A percentile compares a stretch with the other conserved stretches of the same genome.
Conservation (phyloP, 1,284 basidiomycete species). For the Papiliotrema nemorosa region DNA sequence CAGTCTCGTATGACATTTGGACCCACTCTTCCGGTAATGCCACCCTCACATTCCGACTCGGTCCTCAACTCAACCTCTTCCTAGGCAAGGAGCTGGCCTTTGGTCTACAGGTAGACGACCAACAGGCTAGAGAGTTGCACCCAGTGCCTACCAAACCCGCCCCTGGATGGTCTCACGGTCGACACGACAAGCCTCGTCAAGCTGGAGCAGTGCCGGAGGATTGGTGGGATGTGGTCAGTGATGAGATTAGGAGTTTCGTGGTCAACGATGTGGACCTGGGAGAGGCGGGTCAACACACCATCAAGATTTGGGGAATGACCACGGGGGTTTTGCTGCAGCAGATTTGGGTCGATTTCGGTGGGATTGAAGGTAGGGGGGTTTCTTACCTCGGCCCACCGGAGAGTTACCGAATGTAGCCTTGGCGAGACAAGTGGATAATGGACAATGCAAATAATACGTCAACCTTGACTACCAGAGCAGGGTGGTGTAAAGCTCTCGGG, state of each 20-base stretch:
- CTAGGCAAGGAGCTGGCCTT: constrained; percentile 57
- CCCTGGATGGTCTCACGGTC: background rate
- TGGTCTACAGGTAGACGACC: constrained; percentile 58
- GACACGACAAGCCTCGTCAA: background rate
- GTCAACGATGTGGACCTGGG: constrained; percentile 12
- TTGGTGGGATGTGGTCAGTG: constrained; percentile 33
- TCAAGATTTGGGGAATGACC: constrained; percentile 34
- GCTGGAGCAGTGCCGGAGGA: constrained; percentile 56
- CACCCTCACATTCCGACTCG: constrained; percentile 56
- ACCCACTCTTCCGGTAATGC: constrained; percentile 24
- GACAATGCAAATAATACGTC: too few species aligned
- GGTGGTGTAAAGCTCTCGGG: too few species aligned
- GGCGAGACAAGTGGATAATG: too few species aligned
- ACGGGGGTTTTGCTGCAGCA: constrained; percentile 37
- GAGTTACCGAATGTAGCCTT: constrained; percentile 23
- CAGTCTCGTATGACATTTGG: constrained; percentile 57
- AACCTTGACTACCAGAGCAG: too few species aligned
- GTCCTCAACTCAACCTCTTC: constrained; percentile 60
- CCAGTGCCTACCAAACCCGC: constrained; percentile 49
- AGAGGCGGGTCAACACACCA: constrained; percentile 27
- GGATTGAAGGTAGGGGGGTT: constrained; percentile 29
- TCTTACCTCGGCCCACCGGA: constrained; percentile 38
- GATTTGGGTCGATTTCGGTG: constrained; percentile 36
- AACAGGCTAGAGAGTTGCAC: constrained; percentile 50
- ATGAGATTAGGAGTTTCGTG: constrained; percentile 29